phyloP scores from a whole-genome alignment of 2,329 filamentous ascomycete genomes.

The Fusarium denticulatum region DNA sequence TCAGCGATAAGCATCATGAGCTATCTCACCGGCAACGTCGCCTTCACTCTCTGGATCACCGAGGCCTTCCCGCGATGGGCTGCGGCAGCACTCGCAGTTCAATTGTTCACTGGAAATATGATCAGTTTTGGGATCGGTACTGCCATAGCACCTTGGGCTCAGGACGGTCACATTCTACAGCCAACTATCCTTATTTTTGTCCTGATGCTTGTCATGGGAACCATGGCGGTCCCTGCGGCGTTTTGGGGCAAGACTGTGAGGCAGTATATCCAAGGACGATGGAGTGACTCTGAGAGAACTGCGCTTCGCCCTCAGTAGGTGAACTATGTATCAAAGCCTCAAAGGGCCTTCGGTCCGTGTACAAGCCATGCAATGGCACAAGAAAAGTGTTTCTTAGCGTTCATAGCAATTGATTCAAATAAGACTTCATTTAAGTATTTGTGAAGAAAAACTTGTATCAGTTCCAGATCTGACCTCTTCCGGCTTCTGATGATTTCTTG shows the following conservation, averaged over 20 bases:
- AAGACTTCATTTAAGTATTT: too few species aligned
- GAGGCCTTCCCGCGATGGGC: constrained; percentile 33
- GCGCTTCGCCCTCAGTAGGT: constrained; percentile 30
- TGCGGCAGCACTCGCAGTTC: constrained; percentile 16
- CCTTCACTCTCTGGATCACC: constrained; percentile 32
- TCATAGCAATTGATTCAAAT: neutral
- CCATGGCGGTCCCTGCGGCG: constrained; percentile 26
- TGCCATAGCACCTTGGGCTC: constrained; percentile 3
- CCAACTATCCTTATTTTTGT: constrained; percentile 19
- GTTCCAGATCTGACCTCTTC: accelerated
- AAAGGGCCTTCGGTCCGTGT: neutral
- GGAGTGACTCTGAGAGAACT: constrained; percentile 30
- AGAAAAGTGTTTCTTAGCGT: neutral
- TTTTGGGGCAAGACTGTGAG: constrained; percentile 32
- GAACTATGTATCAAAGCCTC: accelerated
- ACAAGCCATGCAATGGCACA: neutral
- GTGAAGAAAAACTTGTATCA: accelerated
- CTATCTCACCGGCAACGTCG: constrained; percentile 25
- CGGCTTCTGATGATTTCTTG: accelerated
- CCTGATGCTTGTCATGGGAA: constrained; percentile 8
- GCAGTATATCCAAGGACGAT: constrained; percentile 34
- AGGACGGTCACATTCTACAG: neutral
- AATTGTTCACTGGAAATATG: constrained; percentile 22
- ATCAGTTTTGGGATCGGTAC: constrained; percentile 22
- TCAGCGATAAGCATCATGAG: constrained; percentile 24